Evolutionary conservation across 108 stramenopile genomes (phyloP).

Genomic region (Poteriospumella lacustris): DNA sequence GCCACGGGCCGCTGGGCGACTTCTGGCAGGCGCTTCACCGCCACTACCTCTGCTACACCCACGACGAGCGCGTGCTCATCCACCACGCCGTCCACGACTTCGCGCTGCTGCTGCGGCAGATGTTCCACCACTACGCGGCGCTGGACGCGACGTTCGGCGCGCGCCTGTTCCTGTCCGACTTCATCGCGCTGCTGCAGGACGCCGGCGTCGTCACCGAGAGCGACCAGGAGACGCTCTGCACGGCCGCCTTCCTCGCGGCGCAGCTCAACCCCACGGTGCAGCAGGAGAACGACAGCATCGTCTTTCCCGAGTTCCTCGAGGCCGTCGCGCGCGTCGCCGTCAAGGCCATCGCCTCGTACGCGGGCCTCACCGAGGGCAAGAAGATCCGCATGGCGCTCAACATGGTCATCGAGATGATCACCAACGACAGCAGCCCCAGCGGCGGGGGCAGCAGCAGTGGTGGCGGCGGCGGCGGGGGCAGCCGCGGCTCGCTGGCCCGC

Average conservation of each 20-base stretch:
- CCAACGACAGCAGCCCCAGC: not conserved
- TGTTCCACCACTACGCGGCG: not conserved
- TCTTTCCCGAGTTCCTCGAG: not conserved
- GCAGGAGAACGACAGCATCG: not conserved
- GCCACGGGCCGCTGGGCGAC: not conserved
- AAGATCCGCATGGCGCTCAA: not conserved
- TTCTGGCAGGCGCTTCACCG: not conserved
- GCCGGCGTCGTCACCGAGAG: not conserved
- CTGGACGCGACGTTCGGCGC: not conserved
- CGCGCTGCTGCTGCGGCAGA: not conserved
- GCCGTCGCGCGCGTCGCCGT: not conserved
- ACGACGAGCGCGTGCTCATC: no score
- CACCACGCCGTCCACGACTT: no score
- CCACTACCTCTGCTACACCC: no score
- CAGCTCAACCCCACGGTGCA: not conserved
- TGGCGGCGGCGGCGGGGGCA: no score
- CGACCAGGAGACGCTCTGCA: not conserved
- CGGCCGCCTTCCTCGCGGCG: not conserved
- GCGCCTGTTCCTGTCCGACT: not conserved
- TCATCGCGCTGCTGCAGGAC: not conserved
- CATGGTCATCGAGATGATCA: not conserved
- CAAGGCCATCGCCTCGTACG: not conserved
- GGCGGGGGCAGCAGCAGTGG: no score
- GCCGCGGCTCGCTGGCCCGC: no score
- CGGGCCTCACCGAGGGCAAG: not conserved